phyloP scores from a whole-genome alignment of 2,329 filamentous ascomycete species.

The Incumbomyces delicatus region DNA sequence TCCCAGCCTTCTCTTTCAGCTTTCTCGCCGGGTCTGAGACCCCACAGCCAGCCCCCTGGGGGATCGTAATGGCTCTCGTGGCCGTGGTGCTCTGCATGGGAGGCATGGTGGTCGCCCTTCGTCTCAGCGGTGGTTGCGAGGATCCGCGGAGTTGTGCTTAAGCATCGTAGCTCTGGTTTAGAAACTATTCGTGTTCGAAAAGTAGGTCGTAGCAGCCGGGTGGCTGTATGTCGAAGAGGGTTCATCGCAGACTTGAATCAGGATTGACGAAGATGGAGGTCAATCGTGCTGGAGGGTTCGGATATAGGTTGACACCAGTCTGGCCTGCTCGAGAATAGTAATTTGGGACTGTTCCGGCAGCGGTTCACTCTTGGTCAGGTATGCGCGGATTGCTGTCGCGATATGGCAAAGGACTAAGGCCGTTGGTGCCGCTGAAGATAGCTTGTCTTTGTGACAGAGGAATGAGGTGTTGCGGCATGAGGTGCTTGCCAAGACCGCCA shows the following conservation, averaged over 20 bases:
- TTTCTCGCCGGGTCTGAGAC: conserved; percentile 90
- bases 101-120: conserved; percentile 1
- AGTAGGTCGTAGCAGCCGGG: background rate
- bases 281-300: background rate
- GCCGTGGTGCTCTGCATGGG: conserved; percentile 2
- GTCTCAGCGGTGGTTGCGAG: background rate
- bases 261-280: background rate
- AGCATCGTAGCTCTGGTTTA: background rate
- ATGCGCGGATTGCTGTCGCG: no score
- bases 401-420: background rate
- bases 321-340: no score
- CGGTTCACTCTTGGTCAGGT: no score
- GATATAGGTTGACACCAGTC: no score
- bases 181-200: background rate
- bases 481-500: conserved; percentile 3
- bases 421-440: background rate
- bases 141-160: background rate
- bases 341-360: no score
- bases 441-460: background rate
- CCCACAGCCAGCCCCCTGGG: conserved; percentile 84
- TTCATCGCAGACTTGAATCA: background rate
- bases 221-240: conserved; percentile 5
- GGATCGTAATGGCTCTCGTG: conserved; percentile 63
- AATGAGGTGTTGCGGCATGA: background rate
- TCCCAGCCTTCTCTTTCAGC: conserved; percentile 96